A percentile compares a stretch with the other conserved stretches of the same genome.
phyloP scores from a whole-genome alignment of 176 grass and related monocot species.

The Oryza meridionalis region DNA sequence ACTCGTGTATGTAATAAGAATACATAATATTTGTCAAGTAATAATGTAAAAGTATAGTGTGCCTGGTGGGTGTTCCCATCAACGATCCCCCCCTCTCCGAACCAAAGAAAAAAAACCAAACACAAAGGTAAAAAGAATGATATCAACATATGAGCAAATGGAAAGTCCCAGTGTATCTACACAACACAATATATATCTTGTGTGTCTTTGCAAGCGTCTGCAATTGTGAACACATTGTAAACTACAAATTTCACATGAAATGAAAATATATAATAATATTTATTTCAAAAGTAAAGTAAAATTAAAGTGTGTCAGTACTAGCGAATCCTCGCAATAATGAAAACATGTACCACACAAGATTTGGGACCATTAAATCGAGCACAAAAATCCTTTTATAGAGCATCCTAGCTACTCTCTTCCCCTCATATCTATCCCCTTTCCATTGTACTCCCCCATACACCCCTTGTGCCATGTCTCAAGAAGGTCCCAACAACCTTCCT shows the following conservation, averaged over 20 bases:
- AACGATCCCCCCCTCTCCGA: too few species aligned
- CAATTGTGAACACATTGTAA: too few species aligned
- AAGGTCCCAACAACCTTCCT: background rate
- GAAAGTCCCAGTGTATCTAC: too few species aligned
- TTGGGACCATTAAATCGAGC: background rate
- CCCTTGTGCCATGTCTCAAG: background rate
- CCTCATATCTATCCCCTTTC: background rate
- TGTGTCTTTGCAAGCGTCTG: background rate
- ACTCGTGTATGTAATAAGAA: background rate
- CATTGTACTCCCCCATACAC: background rate
- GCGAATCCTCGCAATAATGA: background rate
- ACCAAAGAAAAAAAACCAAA: too few species aligned
- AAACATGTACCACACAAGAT: background rate
- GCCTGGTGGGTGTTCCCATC: too few species aligned
- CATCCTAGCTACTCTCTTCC: background rate
- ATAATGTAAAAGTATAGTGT: too few species aligned
- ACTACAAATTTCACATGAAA: background rate
- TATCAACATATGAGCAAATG: too few species aligned
- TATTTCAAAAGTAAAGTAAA: background rate
- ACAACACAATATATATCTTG: background rate
- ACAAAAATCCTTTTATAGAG: background rate
- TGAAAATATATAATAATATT: background rate
- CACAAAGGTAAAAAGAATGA: too few species aligned
- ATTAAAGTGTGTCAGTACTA: background rate
- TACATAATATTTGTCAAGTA: background rate